phyloP scores from a whole-genome alignment of 257 asterid species.

The Linaria vulgaris region DNA sequence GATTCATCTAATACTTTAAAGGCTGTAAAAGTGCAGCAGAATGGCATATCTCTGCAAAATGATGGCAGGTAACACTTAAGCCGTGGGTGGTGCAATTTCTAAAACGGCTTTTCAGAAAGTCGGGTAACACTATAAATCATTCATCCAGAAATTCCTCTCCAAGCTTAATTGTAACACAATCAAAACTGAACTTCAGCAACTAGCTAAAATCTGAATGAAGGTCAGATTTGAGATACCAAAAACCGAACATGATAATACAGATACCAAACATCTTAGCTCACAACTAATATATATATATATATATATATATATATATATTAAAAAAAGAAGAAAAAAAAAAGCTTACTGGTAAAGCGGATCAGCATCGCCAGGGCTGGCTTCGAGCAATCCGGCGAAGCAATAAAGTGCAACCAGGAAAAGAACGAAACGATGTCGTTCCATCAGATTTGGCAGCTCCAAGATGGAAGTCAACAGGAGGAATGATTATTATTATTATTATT shows the following conservation, averaged over 20 bases:
- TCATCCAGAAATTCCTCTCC: conserved; percentile 15
- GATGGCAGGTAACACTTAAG: neutral
- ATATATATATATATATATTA: too few species aligned
- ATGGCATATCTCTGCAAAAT: conserved; percentile 1
- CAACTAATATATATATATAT: too few species aligned
- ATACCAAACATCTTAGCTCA: neutral
- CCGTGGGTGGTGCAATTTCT: neutral
- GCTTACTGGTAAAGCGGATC: conserved; percentile 75
- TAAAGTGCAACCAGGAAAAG: conserved; percentile 44
- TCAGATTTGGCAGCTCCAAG: conserved; percentile 29
- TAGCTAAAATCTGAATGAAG: neutral
- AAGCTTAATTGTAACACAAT: conserved; percentile 18
- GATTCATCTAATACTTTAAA: neutral
- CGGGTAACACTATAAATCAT: too few species aligned
- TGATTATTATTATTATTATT: too few species aligned
- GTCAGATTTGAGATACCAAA: conserved; percentile 23
- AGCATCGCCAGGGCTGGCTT: conserved; percentile 70
- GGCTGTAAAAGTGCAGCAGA: neutral
- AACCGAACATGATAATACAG: neutral
- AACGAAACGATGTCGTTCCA: conserved; percentile 45
- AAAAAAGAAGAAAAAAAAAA: neutral
- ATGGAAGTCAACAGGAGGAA: conserved; percentile 14
- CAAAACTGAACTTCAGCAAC: conserved; percentile 12
- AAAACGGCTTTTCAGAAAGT: neutral
- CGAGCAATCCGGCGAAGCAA: conserved; percentile 36